A percentile compares a stretch with the other conserved stretches of the same genome.
Conservation (phyloP, 2,329 filamentous ascomycete genomes). For the Talaromyces sp. region DNA sequence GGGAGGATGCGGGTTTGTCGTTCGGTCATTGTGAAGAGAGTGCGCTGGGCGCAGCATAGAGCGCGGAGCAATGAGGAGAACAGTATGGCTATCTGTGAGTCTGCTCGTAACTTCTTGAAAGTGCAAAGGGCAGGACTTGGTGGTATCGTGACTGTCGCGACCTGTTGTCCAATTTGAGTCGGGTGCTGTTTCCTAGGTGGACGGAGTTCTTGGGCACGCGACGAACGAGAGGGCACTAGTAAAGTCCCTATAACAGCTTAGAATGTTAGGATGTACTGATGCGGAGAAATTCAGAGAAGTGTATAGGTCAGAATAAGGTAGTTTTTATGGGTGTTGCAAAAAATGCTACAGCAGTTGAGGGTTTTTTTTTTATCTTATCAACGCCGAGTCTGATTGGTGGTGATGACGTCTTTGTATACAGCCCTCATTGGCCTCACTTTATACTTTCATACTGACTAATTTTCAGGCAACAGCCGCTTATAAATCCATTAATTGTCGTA, state of each 20-base stretch:
- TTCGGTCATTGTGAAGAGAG: conserved; percentile 13
- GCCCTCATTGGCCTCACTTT: background rate
- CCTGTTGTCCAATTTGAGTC: background rate
- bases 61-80: conserved; percentile 6
- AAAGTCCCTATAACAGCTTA: too few relatives aligned
- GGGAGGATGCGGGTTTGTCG: conserved; percentile 36
- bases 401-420: conserved; percentile 8
- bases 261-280: background rate
- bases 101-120: too few relatives aligned
- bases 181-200: background rate
- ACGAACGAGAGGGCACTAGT: background rate
- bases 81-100: conserved; percentile 6
- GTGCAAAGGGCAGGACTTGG: background rate
- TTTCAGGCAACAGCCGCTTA: background rate
- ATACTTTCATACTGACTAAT: too few relatives aligned
- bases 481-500: background rate
- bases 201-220: background rate
- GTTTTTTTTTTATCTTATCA: conserved; percentile 11
- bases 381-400: conserved; percentile 5
- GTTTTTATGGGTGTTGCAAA: background rate
- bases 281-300: background rate
- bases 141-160: background rate
- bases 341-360: background rate
- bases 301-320: background rate
- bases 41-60: conserved; percentile 9